phyloP scores from a whole-genome alignment of 192 early-diverging fungal genomes.

The Coemansia nantahalensis region DNA sequence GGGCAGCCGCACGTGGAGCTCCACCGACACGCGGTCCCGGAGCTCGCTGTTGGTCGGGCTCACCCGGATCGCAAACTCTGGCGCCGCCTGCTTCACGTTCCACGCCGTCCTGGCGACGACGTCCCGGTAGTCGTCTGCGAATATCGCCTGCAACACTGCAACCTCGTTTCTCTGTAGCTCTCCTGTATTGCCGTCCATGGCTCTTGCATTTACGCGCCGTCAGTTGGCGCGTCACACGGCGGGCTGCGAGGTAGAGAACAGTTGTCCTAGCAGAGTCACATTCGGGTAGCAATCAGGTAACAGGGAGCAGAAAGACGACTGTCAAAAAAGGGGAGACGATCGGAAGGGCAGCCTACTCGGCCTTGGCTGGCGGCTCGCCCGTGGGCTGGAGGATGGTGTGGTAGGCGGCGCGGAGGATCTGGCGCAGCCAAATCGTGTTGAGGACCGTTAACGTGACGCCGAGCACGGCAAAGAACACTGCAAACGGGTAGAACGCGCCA shows the following conservation, averaged over 20 bases:
- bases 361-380: not conserved
- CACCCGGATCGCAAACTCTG: constrained; percentile 40
- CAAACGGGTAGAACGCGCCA: constrained; percentile 28
- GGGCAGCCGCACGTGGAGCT: constrained; percentile 52
- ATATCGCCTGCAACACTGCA: constrained; percentile 62
- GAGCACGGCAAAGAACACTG: constrained; percentile 32
- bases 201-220: constrained; percentile 14
- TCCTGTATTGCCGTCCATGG: constrained; percentile 39
- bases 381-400: constrained; percentile 15
- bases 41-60: constrained; percentile 32
- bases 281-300: too few relatives aligned
- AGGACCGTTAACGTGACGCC: constrained; percentile 35
- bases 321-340: too few relatives aligned
- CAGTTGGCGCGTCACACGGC: not conserved
- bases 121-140: constrained; percentile 49
- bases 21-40: constrained; percentile 24
- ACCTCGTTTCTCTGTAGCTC: constrained; percentile 71
- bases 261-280: too few relatives aligned
- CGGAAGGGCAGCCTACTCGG: not conserved
- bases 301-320: too few relatives aligned
- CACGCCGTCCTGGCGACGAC: constrained; percentile 42
- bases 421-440: constrained; percentile 44
- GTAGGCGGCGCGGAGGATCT: constrained; percentile 31
- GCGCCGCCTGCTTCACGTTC: constrained; percentile 37
- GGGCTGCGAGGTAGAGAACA: too few relatives aligned